These are phyloP conservation scores for Sporothrix pallida DNA, from an alignment of 2,329 filamentous ascomycete species.

Conservation along the genomic window DNA sequence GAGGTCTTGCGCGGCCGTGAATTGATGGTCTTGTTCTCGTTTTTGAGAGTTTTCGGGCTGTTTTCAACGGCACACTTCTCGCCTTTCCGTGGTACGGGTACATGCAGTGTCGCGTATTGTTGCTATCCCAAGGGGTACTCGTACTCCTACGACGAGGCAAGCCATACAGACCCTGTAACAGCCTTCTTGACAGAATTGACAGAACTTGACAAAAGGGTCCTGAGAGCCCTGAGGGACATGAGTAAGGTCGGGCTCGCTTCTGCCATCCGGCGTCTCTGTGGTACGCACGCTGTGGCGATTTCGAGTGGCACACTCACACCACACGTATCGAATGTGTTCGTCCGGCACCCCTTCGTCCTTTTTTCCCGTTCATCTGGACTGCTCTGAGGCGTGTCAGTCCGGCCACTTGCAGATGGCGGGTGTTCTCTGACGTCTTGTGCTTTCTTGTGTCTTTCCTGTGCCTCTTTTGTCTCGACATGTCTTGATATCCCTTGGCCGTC, in stretches of 20 bases:
- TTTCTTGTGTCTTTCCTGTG: neutral
- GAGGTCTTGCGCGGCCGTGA: constrained; percentile 12
- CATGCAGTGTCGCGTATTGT: constrained; percentile 23
- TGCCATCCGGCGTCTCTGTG: neutral
- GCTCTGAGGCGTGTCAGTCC: neutral
- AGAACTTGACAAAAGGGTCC: neutral
- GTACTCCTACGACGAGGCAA: neutral
- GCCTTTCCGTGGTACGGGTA: neutral
- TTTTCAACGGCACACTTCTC: neutral
- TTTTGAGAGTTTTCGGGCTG: neutral
- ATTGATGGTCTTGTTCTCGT: neutral
- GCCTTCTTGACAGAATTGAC: neutral
- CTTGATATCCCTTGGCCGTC: neutral
- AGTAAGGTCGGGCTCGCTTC: constrained; percentile 3
- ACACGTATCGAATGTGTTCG: constrained; percentile 10
- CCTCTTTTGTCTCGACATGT: neutral
- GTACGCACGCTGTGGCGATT: constrained; percentile 11
- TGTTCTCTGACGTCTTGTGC: constrained; percentile 6
- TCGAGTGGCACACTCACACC: constrained; percentile 17
- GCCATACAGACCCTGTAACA: neutral
- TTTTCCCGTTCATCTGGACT: constrained; percentile 4
- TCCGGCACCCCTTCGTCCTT: constrained; percentile 4
- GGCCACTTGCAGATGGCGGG: neutral
- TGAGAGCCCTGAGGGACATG: neutral
- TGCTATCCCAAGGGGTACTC: neutral